Evolutionary conservation across 2,329 filamentous ascomycete species (phyloP).

Genomic region (Hyphodiscus sp.): DNA sequence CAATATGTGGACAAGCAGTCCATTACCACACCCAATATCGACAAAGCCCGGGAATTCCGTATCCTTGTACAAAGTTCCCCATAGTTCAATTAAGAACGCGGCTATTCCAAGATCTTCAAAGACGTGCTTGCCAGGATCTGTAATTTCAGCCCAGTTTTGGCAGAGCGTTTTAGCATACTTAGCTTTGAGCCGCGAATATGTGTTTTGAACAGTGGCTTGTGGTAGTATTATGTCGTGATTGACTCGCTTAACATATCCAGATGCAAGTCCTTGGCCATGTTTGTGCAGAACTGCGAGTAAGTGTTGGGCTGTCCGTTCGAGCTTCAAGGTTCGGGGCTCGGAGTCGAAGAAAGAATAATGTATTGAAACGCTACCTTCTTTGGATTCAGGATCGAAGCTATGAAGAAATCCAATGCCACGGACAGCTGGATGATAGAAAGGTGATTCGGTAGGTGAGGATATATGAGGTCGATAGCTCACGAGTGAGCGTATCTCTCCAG

Average conservation of each 20-base stretch:
- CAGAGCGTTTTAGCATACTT: conserved; percentile 69
- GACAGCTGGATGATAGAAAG: conserved; percentile 83
- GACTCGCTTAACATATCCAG: conserved; percentile 73
- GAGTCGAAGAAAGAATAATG: conserved; percentile 50
- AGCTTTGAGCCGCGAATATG: conserved; percentile 72
- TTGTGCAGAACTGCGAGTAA: conserved; percentile 65
- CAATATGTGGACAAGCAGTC: conserved; percentile 79
- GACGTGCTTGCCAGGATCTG: conserved; percentile 84
- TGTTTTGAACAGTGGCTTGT: conserved; percentile 72
- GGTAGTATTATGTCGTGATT: conserved; percentile 77
- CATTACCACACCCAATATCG: conserved; percentile 94
- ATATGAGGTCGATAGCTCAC: conserved; percentile 77
- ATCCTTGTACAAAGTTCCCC: conserved; percentile 69
- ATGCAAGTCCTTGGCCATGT: conserved; percentile 58
- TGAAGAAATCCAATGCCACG: conserved; percentile 71
- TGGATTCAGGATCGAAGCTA: conserved; percentile 44
- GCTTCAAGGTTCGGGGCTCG: conserved; percentile 35
- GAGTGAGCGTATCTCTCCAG: conserved; percentile 39
- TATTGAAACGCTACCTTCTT: conserved; percentile 47
- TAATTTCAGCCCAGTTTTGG: conserved; percentile 75
- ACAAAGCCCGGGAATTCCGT: conserved; percentile 77
- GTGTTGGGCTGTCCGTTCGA: conserved; percentile 61
- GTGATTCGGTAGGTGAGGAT: conserved; percentile 53
- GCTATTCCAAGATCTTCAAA: conserved; percentile 92
- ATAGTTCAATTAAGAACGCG: conserved; percentile 87